Conservation (phyloP, 305 asterid species). For the Fraxinus xanthoxyloides region DNA sequence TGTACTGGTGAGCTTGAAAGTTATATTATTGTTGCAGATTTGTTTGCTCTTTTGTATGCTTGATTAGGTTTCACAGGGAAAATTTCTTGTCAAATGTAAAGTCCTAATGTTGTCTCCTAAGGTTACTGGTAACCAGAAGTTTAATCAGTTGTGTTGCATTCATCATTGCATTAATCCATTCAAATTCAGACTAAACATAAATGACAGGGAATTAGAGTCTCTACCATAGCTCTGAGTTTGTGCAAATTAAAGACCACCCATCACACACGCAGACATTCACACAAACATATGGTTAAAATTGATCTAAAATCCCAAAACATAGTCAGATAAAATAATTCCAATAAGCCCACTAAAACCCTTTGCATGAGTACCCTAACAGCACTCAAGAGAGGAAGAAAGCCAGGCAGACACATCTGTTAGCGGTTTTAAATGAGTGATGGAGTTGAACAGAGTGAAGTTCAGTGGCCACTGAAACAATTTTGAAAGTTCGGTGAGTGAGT, state of each 20-base stretch:
- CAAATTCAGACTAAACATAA: no score
- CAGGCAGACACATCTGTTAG: no score
- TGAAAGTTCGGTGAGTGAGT: no score
- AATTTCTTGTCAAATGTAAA: background rate
- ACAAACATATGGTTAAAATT: background rate
- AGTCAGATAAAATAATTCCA: background rate
- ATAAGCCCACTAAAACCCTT: conserved; percentile 9
- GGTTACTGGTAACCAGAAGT: background rate
- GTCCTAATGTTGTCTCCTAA: background rate
- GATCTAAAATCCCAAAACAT: background rate
- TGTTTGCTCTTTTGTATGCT: background rate
- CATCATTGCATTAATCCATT: no score
- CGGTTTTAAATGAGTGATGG: no score
- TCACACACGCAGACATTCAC: background rate
- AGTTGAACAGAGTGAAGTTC: no score
- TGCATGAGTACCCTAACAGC: background rate
- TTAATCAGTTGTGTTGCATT: no score
- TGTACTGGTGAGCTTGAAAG: background rate
- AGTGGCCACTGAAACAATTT: no score
- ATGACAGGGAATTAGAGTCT: background rate
- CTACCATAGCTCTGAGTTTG: background rate
- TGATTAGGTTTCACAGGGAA: background rate
- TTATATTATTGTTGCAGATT: background rate
- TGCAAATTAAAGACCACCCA: background rate
- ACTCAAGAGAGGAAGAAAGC: no score